A percentile compares a stretch with the other conserved stretches of the same genome.
These are phyloP conservation scores for Dioscorea dumetorum DNA, from an alignment of 106 monocot species.

Conservation along the genomic window DNA sequence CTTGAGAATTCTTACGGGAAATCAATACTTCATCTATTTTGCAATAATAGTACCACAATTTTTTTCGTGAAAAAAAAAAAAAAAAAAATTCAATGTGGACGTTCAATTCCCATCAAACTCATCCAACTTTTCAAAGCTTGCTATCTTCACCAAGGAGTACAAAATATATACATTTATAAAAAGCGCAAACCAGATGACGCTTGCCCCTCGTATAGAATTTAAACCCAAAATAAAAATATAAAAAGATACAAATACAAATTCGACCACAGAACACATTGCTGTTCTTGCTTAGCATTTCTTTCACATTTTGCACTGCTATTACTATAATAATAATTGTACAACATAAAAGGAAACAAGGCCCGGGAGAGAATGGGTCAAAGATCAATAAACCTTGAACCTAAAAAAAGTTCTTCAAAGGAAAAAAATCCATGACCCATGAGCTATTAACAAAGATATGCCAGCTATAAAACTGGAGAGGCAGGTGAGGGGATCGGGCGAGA, in stretches of 20 bases:
- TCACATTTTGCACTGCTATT: background rate
- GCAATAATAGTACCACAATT: too few relatives aligned
- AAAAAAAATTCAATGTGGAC: too few relatives aligned
- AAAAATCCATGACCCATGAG: conserved; percentile 6
- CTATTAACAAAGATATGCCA: conserved; percentile 1
- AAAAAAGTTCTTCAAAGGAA: conserved; percentile 1
- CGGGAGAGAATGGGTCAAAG: background rate
- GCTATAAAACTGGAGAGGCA: conserved; percentile 2
- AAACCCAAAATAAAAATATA: background rate
- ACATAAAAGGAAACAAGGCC: conserved; percentile 4
- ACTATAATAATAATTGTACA: conserved; percentile 5
- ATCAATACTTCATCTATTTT: too few relatives aligned
- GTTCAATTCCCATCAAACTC: too few relatives aligned
- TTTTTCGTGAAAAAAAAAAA: too few relatives aligned
- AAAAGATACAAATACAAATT: background rate
- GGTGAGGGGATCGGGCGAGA: conserved; percentile 16
- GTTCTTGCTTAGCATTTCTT: background rate
- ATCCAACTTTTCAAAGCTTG: background rate
- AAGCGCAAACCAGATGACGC: background rate
- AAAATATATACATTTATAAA: background rate
- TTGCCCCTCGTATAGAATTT: background rate
- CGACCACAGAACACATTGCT: too few relatives aligned
- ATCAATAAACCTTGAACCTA: background rate
- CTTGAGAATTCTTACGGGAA: too few relatives aligned
- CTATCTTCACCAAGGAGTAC: background rate